Evolutionary conservation across 805 yeast genomes (phyloP), one percentile per base, ranked within the genome.

Genomic region (Suhomyces xylopsoci): DNA sequence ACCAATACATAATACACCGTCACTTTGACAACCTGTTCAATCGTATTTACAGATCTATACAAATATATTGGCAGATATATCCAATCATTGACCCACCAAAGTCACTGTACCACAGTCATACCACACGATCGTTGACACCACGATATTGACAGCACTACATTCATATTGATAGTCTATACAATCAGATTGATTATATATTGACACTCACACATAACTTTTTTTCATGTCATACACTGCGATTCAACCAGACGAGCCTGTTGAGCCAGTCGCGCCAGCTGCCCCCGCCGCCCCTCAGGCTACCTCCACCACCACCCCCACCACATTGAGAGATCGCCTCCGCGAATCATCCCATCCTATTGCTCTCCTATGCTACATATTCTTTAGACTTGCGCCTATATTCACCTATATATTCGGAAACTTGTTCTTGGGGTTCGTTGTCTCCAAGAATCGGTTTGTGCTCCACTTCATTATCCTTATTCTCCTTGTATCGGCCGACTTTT

Each of bases 261-360:
- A 38, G 2, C 41, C 41, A 15, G 19, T 15, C 17, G 24, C 24
- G n/a, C 42, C 42, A 7, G 14, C 15, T 12, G 7, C 19, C 7
- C 42, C 42, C 22, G 24, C 20, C 9, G 20, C 42, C 12, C 32
- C 32, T 12, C 32, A 28, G 32, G 14, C 32, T 5, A 17, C 20
- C 42, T 38, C 20, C 19, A 38, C 15, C 36, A 6, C 5, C 36
- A n/a, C 36, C 36, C 36, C 42, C 17, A 24, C 20, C n/a, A 59
- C 70, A 1, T 66, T 67, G 69, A 41, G 60, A 6, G 64, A 70
- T 45, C 62, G 66, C 41, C 63, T 88, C 10, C 76, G 79, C 34
- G 86, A 87, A 62, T 87, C 94, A 4, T 84, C 94, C 25, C 96
- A 89, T 63, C 96, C 96, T 1, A 70, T 87, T n/a, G 96, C 96